Evolutionary conservation across 805 yeast species (phyloP).

Genomic region (Pichia nakasei): DNA sequence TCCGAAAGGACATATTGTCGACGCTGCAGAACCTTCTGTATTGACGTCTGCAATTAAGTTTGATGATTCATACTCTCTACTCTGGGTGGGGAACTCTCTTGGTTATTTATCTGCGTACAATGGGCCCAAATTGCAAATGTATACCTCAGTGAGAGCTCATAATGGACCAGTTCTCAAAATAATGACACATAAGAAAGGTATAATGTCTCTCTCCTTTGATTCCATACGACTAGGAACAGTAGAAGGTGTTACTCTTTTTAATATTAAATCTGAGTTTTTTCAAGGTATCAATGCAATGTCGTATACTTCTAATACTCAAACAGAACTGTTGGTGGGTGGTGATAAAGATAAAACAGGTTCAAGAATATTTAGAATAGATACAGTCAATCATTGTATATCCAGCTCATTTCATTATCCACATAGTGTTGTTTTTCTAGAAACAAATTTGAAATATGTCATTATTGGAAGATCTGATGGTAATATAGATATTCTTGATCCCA

Average conservation of each 20-base stretch:
- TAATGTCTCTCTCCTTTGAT: conserved; percentile 45
- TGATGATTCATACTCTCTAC: conserved; percentile 63
- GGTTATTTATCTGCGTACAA: conserved; percentile 39
- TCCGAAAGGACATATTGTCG: conserved; percentile 17
- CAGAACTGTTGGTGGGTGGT: conserved; percentile 39
- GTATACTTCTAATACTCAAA: conserved; percentile 32
- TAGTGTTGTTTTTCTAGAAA: conserved; percentile 38
- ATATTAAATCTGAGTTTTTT: conserved; percentile 21
- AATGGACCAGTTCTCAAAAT: conserved; percentile 41
- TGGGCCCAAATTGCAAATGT: conserved; percentile 43
- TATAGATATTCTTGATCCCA: conserved; percentile 57
- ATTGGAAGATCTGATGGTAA: conserved; percentile 53
- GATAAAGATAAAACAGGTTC: conserved; percentile 16
- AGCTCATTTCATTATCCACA: conserved; percentile 34
- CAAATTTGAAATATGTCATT: conserved; percentile 45
- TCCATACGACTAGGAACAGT: conserved; percentile 46
- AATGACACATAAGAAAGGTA: conserved; percentile 46
- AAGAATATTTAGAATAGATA: conserved; percentile 35
- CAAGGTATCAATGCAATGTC: conserved; percentile 33
- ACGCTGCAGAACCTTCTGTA: conserved; percentile 13
- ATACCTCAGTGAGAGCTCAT: conserved; percentile 51
- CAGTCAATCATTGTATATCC: conserved; percentile 29
- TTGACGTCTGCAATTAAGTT: conserved; percentile 35
- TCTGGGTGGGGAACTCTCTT: conserved; percentile 76
- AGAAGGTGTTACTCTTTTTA: conserved; percentile 42